Percentiles rank a stretch among this genome's conserved stretches.
Conservation (phyloP, 2,329 filamentous ascomycete species). For the Helotiales sp. region DNA sequence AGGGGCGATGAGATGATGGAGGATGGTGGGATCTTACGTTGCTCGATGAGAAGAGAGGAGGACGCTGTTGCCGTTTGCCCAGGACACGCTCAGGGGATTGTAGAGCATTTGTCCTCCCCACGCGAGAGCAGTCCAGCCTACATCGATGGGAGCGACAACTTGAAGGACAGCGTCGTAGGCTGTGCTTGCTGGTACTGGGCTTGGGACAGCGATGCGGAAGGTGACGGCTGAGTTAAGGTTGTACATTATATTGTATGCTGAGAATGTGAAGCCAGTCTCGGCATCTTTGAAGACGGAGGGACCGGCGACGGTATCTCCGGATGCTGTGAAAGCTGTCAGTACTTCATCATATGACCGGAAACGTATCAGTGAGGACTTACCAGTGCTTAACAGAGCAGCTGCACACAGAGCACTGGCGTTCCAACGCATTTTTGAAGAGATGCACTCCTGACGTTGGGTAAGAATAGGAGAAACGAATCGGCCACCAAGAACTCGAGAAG, state of each 20-base stretch:
- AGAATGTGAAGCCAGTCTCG: constrained; percentile 20
- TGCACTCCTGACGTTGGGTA: not conserved
- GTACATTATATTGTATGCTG: constrained; percentile 12
- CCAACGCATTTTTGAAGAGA: constrained; percentile 19
- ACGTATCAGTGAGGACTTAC: constrained; percentile 3
- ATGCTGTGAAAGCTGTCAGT: not conserved
- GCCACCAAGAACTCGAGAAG: not conserved
- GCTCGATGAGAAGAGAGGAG: constrained; percentile 11
- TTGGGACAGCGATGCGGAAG: constrained; percentile 17
- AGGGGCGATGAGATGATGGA: not conserved
- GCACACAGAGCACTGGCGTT: constrained; percentile 8
- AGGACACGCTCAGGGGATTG: constrained; percentile 15
- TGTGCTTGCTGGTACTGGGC: constrained; percentile 1
- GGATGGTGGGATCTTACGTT: constrained; percentile 8
- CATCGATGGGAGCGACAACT: constrained; percentile 14
- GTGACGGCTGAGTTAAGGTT: constrained; percentile 4
- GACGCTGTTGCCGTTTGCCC: constrained; percentile 12
- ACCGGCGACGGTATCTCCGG: constrained; percentile 7
- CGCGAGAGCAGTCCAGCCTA: constrained; percentile 18
- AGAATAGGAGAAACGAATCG: not conserved
- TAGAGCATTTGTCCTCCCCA: constrained; percentile 19
- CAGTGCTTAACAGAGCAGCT: constrained; percentile 7
- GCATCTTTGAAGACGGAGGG: constrained; percentile 12
- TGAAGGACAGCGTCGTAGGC: constrained; percentile 18
- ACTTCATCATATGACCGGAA: not conserved